phyloP scores from a whole-genome alignment of 805 yeast genomes.

The Saccharomycopsis fermentans region DNA sequence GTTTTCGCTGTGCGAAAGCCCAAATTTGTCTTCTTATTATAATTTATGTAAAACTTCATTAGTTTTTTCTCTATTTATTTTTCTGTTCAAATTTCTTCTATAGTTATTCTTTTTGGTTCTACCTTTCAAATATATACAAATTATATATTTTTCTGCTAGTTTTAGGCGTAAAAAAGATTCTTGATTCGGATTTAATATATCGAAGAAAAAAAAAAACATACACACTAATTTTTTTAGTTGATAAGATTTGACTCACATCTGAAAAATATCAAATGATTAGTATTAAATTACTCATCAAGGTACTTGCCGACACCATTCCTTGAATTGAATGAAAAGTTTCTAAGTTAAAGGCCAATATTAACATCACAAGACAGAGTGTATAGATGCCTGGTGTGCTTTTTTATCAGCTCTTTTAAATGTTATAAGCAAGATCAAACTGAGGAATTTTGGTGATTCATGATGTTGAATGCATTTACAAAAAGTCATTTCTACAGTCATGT shows the following conservation, averaged over 20 bases:
- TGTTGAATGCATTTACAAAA: slow-evolving; percentile 8
- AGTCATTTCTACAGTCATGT: slow-evolving; percentile 11
- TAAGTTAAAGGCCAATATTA: too few relatives aligned
- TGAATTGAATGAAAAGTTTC: too few relatives aligned
- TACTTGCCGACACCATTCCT: too few relatives aligned
- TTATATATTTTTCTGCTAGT: neutral
- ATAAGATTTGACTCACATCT: neutral
- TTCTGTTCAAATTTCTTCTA: neutral
- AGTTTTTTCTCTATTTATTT: neutral
- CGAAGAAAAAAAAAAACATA: neutral
- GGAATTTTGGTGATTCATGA: neutral
- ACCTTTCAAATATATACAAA: neutral
- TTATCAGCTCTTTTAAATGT: too few relatives aligned
- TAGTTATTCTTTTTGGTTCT: neutral
- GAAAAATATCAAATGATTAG: too few relatives aligned
- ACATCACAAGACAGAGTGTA: too few relatives aligned
- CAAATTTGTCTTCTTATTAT: neutral
- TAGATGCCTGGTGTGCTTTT: too few relatives aligned
- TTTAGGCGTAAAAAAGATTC: too few relatives aligned
- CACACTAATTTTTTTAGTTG: neutral
- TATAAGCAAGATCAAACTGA: neutral
- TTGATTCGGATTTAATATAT: too few relatives aligned
- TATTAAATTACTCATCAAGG: too few relatives aligned
- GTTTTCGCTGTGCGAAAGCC: neutral
- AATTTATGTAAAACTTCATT: neutral